A percentile compares a stretch with the other conserved stretches of the same genome.
Conservation (phyloP, 2,329 filamentous ascomycete genomes). For the Fusarium chuoi region DNA sequence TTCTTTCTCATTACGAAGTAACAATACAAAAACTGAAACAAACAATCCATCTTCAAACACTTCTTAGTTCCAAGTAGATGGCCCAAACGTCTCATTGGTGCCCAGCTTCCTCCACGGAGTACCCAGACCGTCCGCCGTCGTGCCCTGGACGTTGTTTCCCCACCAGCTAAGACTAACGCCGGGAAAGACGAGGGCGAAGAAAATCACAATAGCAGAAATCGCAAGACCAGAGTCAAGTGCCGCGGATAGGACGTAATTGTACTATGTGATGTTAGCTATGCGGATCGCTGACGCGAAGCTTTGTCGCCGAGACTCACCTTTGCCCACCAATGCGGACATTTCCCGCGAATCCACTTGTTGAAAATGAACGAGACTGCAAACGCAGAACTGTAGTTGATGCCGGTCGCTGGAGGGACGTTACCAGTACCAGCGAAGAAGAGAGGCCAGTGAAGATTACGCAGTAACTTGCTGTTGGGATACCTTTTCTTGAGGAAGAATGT, state of each 20-base stretch:
- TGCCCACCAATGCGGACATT: not conserved
- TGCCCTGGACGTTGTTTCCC: not conserved
- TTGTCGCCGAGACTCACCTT: not conserved
- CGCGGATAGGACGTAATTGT: not conserved
- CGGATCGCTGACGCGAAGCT: fast-evolving
- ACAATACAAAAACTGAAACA: fast-evolving
- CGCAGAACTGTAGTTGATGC: not conserved
- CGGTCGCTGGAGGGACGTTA: not conserved
- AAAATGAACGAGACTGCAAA: constrained; percentile 2
- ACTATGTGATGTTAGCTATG: not conserved
- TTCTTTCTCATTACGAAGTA: too few species aligned
- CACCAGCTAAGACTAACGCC: not conserved
- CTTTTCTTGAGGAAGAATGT: not conserved
- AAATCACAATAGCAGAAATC: not conserved
- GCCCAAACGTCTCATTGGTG: not conserved
- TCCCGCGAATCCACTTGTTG: constrained; percentile 4
- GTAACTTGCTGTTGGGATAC: not conserved
- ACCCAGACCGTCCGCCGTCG: not conserved
- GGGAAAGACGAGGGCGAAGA: not conserved
- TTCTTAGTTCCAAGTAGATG: not conserved
- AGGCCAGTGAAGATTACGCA: not conserved
- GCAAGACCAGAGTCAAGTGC: not conserved
- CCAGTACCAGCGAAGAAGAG: not conserved
- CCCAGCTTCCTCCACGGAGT: not conserved
- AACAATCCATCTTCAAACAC: fast-evolving